Conservation (phyloP, 129 eudicot genomes). For the Escallonia herrerae region DNA sequence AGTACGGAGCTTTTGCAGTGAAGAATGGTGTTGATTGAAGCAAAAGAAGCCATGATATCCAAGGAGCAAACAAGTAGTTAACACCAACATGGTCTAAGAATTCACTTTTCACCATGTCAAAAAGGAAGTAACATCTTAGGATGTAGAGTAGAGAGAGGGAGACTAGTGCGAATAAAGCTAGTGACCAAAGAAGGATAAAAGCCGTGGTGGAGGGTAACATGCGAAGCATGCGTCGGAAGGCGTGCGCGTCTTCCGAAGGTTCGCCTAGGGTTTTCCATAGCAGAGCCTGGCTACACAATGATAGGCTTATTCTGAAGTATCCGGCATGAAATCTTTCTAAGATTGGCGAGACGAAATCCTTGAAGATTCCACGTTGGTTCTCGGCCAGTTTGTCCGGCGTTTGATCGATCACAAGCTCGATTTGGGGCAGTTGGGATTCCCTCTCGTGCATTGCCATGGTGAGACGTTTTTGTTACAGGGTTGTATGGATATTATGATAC, state of each 20-base stretch:
- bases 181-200: conserved; percentile 50
- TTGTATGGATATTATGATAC: too few species aligned
- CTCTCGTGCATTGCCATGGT: too few species aligned
- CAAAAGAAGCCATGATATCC: conserved; percentile 73
- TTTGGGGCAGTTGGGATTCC: too few species aligned
- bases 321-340: conserved; percentile 57
- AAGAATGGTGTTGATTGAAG: conserved; percentile 38
- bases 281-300: conserved; percentile 58
- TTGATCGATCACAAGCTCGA: too few species aligned
- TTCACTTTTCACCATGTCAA: conserved; percentile 53
- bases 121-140: conserved; percentile 49
- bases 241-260: conserved; percentile 10
- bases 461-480: too few species aligned
- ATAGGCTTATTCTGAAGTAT: conserved; percentile 59
- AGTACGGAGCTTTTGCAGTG: conserved; percentile 8
- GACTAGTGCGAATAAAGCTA: conserved; percentile 29
- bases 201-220: conserved; percentile 45
- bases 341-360: conserved; percentile 7
- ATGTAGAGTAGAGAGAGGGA: conserved; percentile 44
- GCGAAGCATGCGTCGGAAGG: conserved; percentile 17
- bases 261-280: conserved; percentile 59
- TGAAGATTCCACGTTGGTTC: too few species aligned
- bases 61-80: conserved; percentile 68
- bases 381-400: too few species aligned
- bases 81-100: conserved; percentile 55